Evolutionary conservation across 352 stramenopile genomes (phyloP).

Genomic region (Pythium coloratum): DNA sequence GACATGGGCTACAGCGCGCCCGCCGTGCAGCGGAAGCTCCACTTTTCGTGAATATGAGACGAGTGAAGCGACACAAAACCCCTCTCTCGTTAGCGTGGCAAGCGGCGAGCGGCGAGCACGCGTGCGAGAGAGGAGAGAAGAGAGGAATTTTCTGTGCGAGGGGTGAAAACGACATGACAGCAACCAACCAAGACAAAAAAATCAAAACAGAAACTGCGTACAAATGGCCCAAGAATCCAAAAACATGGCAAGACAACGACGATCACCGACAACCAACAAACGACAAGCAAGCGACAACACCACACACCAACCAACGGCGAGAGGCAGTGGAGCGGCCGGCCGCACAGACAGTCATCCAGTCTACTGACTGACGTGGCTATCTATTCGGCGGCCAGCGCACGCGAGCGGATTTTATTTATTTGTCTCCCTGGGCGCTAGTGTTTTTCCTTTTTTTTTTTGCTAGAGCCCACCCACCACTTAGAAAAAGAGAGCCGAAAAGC

Average conservation of each 20-base stretch:
- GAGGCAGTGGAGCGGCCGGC: not conserved
- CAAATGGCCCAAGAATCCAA: slow-evolving; percentile 17
- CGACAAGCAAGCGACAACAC: not conserved
- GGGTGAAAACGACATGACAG: slow-evolving; percentile 7
- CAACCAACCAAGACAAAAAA: slow-evolving; percentile 12
- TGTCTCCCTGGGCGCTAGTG: slow-evolving; percentile 19
- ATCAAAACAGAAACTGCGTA: slow-evolving; percentile 24
- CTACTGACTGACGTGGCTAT: not conserved
- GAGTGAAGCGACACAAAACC: not conserved
- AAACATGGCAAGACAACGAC: slow-evolving; percentile 14
- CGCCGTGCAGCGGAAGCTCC: slow-evolving; percentile 28
- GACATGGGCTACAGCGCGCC: slow-evolving; percentile 36
- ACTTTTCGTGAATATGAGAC: slow-evolving; percentile 26
- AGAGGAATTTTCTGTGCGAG: not conserved
- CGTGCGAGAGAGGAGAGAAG: not conserved
- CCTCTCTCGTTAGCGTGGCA: slow-evolving; percentile 1
- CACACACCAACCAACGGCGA: not conserved
- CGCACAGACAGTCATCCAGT: not conserved
- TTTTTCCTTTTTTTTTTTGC: slow-evolving; percentile 31
- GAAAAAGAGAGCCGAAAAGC: slow-evolving; percentile 20
- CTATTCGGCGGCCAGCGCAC: slow-evolving; percentile 3
- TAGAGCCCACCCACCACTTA: slow-evolving; percentile 18
- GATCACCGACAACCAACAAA: not conserved
- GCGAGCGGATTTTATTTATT: slow-evolving; percentile 32
- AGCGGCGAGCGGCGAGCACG: slow-evolving; percentile 5